Base-by-base conservation (phyloP, 106 monocot genomes). In the Dioscorea alata region DNA sequence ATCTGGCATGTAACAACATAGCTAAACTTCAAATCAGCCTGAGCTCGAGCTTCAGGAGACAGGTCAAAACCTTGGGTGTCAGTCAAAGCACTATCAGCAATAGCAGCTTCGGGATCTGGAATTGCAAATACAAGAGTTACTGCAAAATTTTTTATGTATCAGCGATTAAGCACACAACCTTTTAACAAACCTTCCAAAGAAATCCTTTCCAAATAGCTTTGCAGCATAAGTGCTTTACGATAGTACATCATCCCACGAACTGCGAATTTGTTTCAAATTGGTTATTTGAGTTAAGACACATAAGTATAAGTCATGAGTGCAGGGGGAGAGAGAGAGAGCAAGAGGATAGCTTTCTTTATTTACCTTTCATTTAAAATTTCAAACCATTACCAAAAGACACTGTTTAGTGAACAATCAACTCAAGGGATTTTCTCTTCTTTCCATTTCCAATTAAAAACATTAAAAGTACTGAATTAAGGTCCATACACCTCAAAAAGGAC, bases 221-320 rank as follows among this genome's bases (percentile, higher is more conserved):
- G 92, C n/a, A 92, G 88, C 76, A 92, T 85, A 14, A 92, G 76
- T 48, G 88, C 92, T 74, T 83, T 88, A 32, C 92, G 76, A 48
- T 92, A 92, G 42, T 92, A 92, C 92, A 92, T 92, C 92, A 92
- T 92, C 13, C 92, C 92, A 52, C 92, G 80, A 63, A 92, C 92
- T 92, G 83, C 61, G 70, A 28, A 1, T 28, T 13, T 50, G 33
- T 23, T 23, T 48, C 18, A 60, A 71, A 58, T 65, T 13, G 15
- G 7, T 54, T 54, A 54, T 54, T 54, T 54, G 7, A 54, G 54
- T 16, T 8, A 42, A 42, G 42, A 42, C 42, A 42, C 42, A 42
- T 0, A 54, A 54, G 54, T 54, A 19, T 18, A 13, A 54, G 19
- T 28, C 28, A 28, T 28, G 28, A 28, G 28, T 28, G 28, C 28